Evolutionary conservation across 2,329 filamentous ascomycete species (phyloP).

Genomic region (Ophiostoma angusticollis): DNA sequence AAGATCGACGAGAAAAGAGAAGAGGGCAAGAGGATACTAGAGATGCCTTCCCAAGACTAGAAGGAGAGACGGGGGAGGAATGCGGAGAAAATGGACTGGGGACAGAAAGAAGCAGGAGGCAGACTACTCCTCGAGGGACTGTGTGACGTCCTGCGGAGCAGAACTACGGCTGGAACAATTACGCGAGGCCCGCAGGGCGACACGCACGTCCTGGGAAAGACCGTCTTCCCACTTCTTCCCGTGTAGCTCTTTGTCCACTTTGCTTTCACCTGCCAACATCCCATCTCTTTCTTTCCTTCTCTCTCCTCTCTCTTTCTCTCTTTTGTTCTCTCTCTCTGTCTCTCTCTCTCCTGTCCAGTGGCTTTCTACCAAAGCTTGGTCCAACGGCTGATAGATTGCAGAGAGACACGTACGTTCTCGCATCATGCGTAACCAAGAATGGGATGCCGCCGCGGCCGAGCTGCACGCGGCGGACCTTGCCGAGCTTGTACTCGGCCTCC

Average conservation of each 20-base stretch:
- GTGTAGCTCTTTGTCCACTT: not conserved
- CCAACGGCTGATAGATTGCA: constrained; percentile 99
- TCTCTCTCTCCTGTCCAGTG: constrained; percentile 10
- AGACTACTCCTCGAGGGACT: not conserved
- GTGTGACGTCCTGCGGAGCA: not conserved
- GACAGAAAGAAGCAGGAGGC: constrained; percentile 12
- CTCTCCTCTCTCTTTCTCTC: not conserved
- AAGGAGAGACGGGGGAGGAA: not conserved
- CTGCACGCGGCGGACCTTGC: constrained; percentile 99
- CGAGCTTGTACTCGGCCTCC: constrained; percentile 99
- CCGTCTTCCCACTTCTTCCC: too few relatives aligned
- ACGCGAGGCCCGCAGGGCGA: not conserved
- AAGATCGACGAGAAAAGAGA: not conserved
- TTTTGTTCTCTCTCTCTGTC: constrained; percentile 7
- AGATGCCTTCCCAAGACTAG: not conserved
- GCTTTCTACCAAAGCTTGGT: constrained; percentile 93
- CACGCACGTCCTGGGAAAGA: too few relatives aligned
- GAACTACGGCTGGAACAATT: constrained; percentile 3
- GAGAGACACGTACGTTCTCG: constrained; percentile 85
- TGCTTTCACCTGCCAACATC: not conserved
- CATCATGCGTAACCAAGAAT: constrained; percentile 99
- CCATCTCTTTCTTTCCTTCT: constrained; percentile 9
- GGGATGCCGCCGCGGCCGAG: constrained; percentile 98
- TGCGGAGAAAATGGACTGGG: not conserved
- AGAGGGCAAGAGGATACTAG: not conserved